phyloP scores from a whole-genome alignment of 176 grass and related monocot genomes.

The Aegilops umbellulata region DNA sequence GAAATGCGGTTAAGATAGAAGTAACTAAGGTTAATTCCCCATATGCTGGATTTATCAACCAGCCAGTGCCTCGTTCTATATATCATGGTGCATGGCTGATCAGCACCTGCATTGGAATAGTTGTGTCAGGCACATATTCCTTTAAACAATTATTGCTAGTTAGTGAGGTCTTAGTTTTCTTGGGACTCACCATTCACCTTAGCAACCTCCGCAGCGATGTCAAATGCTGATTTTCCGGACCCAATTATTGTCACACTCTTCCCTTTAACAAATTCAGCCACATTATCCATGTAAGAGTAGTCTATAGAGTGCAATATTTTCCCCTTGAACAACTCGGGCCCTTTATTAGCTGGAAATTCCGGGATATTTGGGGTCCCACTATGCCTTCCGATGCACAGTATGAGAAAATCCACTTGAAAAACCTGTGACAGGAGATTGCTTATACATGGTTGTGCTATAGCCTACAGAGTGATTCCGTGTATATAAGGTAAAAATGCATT shows the following conservation, averaged over 20 bases:
- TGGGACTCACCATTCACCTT: constrained; percentile 59
- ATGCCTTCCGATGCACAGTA: constrained; percentile 79
- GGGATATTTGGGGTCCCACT: constrained; percentile 79
- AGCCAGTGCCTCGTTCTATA: constrained; percentile 70
- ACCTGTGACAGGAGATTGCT: constrained; percentile 28
- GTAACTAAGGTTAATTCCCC: constrained; percentile 51
- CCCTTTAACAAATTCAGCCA: constrained; percentile 48
- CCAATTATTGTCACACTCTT: constrained; percentile 61
- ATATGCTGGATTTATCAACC: constrained; percentile 43
- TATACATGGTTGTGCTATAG: neutral
- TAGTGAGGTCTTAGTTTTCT: constrained; percentile 14
- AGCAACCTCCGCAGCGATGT: constrained; percentile 74
- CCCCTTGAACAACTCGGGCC: constrained; percentile 69
- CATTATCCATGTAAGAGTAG: constrained; percentile 72
- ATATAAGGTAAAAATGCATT: neutral
- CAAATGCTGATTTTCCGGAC: constrained; percentile 75
- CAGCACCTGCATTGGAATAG: constrained; percentile 40
- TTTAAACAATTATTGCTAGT: constrained; percentile 7
- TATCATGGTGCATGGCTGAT: constrained; percentile 70
- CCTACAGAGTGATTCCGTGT: neutral
- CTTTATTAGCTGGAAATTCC: constrained; percentile 49
- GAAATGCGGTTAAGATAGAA: constrained; percentile 75
- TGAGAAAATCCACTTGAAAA: constrained; percentile 72
- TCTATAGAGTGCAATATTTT: constrained; percentile 68
- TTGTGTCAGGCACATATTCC: neutral